Evolutionary conservation across 2,329 filamentous ascomycete species (phyloP), one percentile per base, ranked within the genome.

Genomic region (Talaromyces pinophilus): DNA sequence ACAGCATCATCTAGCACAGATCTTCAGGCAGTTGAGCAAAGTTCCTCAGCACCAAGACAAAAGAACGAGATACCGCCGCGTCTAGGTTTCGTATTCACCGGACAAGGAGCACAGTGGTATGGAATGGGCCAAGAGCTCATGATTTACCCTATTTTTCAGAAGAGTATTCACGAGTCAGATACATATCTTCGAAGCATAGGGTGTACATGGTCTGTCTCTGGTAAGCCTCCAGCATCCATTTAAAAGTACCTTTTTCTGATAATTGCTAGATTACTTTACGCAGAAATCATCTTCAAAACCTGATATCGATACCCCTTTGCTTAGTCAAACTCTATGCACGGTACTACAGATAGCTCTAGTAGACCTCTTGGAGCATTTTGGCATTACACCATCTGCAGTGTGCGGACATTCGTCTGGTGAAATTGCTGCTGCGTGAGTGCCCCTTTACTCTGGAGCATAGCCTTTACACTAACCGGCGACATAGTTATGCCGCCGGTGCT

Each of bases 81-180:
- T 22, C 19, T 48, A 6, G 76, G 28, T 22, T 44, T 44, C 40
- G 62, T 74, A 13, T 80, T 78, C 44, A 78, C 78, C 4, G 78
- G 78, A 6, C 78, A 80, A 67, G 78, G 78, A 5, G 72, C 75
- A 17, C 72, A 76, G 38, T 79, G 79, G 64, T 63, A 73, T 5
- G 72, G 73, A 40, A 78, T 79, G 74, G 75, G 74, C 59, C 62
- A 67, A 59, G 60, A 74, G 19, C 42, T 74, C 19, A 54, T 52
- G n/a, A 48, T 40, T 3, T 54, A 55, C 19, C 35, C 61, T 19
- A 11, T 55, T 22, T 63, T 63, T 35, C 33, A 35, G 2, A 13
- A 54, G 19, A 63, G 61, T 35, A 22, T 63, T 10, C 15, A n/a
- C 11, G 61, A 38, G 17, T 30, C 61, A 11, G 46, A 63, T 10